These are phyloP conservation scores for Aotearoamyces nothofagi DNA, from an alignment of 2,329 filamentous ascomycete species.

Conservation along the genomic window DNA sequence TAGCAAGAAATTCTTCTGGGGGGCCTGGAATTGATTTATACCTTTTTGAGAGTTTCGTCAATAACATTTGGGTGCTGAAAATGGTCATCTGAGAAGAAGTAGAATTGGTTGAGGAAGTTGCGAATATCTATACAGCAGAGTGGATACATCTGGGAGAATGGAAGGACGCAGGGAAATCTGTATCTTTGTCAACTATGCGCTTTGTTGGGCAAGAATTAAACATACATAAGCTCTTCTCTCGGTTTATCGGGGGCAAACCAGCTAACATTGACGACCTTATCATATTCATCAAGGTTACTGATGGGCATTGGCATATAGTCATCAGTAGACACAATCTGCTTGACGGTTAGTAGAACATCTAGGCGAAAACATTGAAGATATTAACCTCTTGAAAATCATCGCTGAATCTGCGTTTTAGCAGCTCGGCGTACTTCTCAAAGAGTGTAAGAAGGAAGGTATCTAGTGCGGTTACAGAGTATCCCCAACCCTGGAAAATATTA, in stretches of 20 bases:
- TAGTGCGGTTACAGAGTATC: conserved; percentile 67
- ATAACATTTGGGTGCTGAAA: conserved; percentile 84
- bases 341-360: conserved; percentile 7
- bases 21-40: too few species aligned
- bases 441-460: conserved; percentile 76
- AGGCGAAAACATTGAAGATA: conserved; percentile 1
- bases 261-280: conserved; percentile 88
- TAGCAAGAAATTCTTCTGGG: too few species aligned
- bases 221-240: conserved; percentile 58
- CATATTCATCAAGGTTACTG: conserved; percentile 77
- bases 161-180: conserved; percentile 86
- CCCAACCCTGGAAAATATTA: conserved; percentile 51
- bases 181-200: conserved; percentile 1
- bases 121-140: conserved; percentile 96
- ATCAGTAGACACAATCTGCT: conserved; percentile 64
- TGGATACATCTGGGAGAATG: conserved; percentile 98
- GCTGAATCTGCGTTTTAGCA: conserved; percentile 82
- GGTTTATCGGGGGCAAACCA: conserved; percentile 85
- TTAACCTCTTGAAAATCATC: conserved; percentile 84
- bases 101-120: conserved; percentile 96
- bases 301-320: conserved; percentile 99
- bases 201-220: conserved; percentile 7
- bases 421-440: conserved; percentile 86
- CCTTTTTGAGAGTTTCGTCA: conserved; percentile 75
- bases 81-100: conserved; percentile 92